Percentiles rank a stretch among this genome's conserved stretches.
Evolutionary conservation across 2,329 filamentous ascomycete species (phyloP).

Genomic region (Lecanoromycetidae sp.): DNA sequence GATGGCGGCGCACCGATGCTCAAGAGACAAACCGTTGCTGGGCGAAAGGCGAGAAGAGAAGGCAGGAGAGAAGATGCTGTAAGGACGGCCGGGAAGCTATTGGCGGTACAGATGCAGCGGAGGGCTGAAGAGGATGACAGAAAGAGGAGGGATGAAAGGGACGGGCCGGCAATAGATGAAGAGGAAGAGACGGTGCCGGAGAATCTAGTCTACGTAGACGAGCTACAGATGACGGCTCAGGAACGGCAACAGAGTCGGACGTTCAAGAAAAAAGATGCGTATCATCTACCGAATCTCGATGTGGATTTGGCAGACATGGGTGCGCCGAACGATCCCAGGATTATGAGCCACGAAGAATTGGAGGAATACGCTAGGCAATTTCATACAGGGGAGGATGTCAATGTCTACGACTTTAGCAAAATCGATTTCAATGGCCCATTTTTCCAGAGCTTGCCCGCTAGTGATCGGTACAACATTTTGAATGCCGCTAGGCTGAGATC

Average conservation of each 20-base stretch:
- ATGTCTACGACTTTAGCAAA: conserved; percentile 89
- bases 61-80: conserved; percentile 86
- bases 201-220: conserved; percentile 79
- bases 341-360: conserved; percentile 91
- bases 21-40: conserved; percentile 80
- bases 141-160: conserved; percentile 42
- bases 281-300: conserved; percentile 81
- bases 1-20: conserved; percentile 85
- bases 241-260: conserved; percentile 62
- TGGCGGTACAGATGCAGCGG: conserved; percentile 90
- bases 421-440: conserved; percentile 97
- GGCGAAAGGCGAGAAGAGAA: conserved; percentile 66
- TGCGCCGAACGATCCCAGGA: conserved; percentile 77
- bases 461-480: conserved; percentile 91
- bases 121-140: conserved; percentile 73
- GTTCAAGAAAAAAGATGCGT: conserved; percentile 87
- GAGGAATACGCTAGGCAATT: conserved; percentile 92
- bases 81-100: conserved; percentile 75
- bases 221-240: conserved; percentile 65
- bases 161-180: conserved; percentile 30
- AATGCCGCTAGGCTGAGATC: conserved; percentile 85
- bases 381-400: conserved; percentile 78
- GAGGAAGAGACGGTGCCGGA: conserved; percentile 58
- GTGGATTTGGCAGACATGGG: conserved; percentile 73
- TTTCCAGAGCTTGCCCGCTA: conserved; percentile 78